phyloP scores from a whole-genome alignment of 2,329 filamentous ascomycete species.

The Fusarium chlamydosporum region DNA sequence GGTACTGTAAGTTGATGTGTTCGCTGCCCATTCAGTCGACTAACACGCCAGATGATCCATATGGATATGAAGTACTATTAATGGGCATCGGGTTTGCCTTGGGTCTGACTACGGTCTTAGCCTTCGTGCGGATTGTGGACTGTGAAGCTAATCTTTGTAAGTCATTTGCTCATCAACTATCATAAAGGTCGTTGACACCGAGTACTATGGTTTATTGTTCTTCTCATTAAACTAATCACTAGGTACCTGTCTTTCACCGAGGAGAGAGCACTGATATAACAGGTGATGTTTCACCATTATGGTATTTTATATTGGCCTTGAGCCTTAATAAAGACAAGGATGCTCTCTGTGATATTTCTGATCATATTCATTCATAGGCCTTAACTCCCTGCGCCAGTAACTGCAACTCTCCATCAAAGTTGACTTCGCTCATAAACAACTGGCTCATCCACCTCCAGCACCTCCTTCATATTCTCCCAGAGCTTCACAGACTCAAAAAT shows the following conservation, averaged over 20 bases:
- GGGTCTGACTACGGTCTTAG: background rate
- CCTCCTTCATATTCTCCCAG: slow-evolving; percentile 43
- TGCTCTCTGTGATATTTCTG: no score
- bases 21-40: background rate
- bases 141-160: background rate
- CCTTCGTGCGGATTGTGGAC: slow-evolving; percentile 9
- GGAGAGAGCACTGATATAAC: no score
- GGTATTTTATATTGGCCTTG: background rate
- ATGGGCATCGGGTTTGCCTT: slow-evolving; percentile 12
- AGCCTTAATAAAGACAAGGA: no score
- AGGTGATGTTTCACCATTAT: no score
- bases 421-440: slow-evolving; percentile 32
- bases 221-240: no score
- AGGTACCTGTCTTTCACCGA: no score
- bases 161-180: fast-evolving
- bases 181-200: fast-evolving
- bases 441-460: slow-evolving; percentile 32
- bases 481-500: slow-evolving; percentile 44
- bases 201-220: no score
- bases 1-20: slow-evolving; percentile 6
- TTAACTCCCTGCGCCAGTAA: background rate
- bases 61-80: slow-evolving; percentile 9
- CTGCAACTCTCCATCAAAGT: background rate
- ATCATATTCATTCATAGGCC: no score
- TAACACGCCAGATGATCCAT: slow-evolving; percentile 1